These are phyloP conservation scores for Coemansia sp. DNA, from an alignment of 192 early-diverging fungal species.

Conservation along the genomic window DNA sequence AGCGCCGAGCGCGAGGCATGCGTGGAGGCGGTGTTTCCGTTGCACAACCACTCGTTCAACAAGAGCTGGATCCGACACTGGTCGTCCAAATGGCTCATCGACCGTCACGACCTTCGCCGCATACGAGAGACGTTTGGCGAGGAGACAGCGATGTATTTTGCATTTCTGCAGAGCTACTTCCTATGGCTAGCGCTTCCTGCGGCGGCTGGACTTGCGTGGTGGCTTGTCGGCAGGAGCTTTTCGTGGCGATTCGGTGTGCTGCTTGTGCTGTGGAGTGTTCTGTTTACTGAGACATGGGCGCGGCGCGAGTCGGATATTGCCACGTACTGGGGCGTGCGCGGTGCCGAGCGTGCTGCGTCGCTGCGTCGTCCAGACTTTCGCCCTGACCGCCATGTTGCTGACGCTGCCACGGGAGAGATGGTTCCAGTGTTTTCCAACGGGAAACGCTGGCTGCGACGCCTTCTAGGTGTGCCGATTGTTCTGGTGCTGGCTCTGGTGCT, in stretches of 20 bases:
- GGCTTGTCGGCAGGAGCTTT: slow-evolving; percentile 58
- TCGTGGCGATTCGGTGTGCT: slow-evolving; percentile 66
- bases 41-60: slow-evolving; percentile 80
- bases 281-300: slow-evolving; percentile 83
- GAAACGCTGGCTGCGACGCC: slow-evolving; percentile 67
- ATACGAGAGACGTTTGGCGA: slow-evolving; percentile 87
- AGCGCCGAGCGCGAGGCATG: slow-evolving; percentile 59
- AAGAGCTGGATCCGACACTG: slow-evolving; percentile 80
- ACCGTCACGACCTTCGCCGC: slow-evolving; percentile 66
- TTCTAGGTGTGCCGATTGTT: slow-evolving; percentile 61
- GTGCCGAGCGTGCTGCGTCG: slow-evolving; percentile 44
- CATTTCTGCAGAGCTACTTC: slow-evolving; percentile 88
- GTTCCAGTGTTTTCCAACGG: slow-evolving; percentile 71
- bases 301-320: slow-evolving; percentile 72
- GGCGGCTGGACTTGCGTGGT: slow-evolving; percentile 62
- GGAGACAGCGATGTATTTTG: slow-evolving; percentile 92
- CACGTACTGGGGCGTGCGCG: slow-evolving; percentile 69
- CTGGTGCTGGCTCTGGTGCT: slow-evolving; percentile 60
- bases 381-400: slow-evolving; percentile 58
- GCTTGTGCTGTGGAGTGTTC: slow-evolving; percentile 66
- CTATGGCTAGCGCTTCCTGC: slow-evolving; percentile 72
- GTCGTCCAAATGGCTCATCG: slow-evolving; percentile 78
- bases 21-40: slow-evolving; percentile 70
- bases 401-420: slow-evolving; percentile 74
- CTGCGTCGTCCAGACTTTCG: slow-evolving; percentile 69